Conservation (phyloP, 179 eudicot genomes). For the Patellifolia procumbens region DNA sequence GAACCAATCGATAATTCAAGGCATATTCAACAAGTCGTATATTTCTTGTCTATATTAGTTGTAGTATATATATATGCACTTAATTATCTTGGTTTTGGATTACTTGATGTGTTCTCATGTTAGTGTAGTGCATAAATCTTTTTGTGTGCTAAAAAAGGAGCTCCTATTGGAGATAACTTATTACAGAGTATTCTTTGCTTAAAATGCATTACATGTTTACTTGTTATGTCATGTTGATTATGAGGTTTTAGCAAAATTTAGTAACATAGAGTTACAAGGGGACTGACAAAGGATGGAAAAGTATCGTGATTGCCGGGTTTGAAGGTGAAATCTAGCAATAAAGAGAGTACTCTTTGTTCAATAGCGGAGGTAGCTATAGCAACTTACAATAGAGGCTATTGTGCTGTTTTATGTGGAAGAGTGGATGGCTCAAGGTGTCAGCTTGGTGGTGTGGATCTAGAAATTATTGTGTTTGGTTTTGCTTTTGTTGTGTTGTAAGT, state of each 20-base stretch:
- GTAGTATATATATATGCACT: no score
- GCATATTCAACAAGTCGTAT: no score
- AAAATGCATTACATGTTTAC: not conserved
- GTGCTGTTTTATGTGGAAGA: not conserved
- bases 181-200: not conserved
- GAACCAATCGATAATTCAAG: no score
- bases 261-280: not conserved
- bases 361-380: not conserved
- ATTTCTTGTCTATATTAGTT: no score
- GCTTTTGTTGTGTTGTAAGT: not conserved
- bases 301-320: not conserved
- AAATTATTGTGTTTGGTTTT: not conserved
- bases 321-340: not conserved
- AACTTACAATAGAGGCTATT: not conserved
- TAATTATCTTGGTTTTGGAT: no score
- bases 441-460: not conserved
- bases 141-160: no score
- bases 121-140: no score
- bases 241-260: not conserved
- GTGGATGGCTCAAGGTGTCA: not conserved
- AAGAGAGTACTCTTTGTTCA: not conserved
- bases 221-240: not conserved
- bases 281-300: not conserved
- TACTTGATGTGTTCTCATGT: no score
- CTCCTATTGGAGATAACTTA: no score